Evolutionary conservation across 495 filamentous ascomycete genomes (phyloP).

Genomic region (Daldinia concentrica): DNA sequence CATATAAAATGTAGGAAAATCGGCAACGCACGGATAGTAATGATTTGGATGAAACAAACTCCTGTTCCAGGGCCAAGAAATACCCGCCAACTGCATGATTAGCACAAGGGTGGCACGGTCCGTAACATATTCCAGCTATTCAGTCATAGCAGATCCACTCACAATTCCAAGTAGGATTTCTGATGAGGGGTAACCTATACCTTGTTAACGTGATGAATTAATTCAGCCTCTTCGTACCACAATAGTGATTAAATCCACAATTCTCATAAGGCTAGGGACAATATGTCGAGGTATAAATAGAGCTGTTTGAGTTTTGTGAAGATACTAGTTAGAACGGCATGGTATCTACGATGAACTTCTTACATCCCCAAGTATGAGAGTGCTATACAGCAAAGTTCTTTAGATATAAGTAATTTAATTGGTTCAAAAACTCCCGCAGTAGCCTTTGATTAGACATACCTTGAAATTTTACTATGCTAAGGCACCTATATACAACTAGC

Average conservation of each 20-base stretch:
- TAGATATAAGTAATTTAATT: too few relatives aligned
- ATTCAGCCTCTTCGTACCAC: not conserved
- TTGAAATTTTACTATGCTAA: too few relatives aligned
- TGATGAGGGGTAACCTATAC: not conserved
- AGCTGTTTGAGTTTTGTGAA: too few relatives aligned
- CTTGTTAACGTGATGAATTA: too few relatives aligned
- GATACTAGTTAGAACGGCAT: too few relatives aligned
- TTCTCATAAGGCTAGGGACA: not conserved
- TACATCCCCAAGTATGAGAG: too few relatives aligned
- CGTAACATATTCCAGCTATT: not conserved
- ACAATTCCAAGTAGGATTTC: not conserved
- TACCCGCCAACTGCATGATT: slow-evolving; percentile 29
- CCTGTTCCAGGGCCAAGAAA: slow-evolving; percentile 32
- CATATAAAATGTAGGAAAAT: slow-evolving; percentile 10
- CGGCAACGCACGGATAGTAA: slow-evolving; percentile 17
- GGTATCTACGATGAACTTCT: too few relatives aligned
- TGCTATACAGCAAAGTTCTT: too few relatives aligned
- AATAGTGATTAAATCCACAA: not conserved
- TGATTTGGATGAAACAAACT: slow-evolving; percentile 34
- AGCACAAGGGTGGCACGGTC: slow-evolving; percentile 25
- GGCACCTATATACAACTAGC: too few relatives aligned
- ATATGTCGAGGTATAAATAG: too few relatives aligned
- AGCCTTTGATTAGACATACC: too few relatives aligned
- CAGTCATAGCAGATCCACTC: not conserved
- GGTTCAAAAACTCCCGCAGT: too few relatives aligned